phyloP scores from a whole-genome alignment of 306 rosid genomes.

The Cajanus cajan region DNA sequence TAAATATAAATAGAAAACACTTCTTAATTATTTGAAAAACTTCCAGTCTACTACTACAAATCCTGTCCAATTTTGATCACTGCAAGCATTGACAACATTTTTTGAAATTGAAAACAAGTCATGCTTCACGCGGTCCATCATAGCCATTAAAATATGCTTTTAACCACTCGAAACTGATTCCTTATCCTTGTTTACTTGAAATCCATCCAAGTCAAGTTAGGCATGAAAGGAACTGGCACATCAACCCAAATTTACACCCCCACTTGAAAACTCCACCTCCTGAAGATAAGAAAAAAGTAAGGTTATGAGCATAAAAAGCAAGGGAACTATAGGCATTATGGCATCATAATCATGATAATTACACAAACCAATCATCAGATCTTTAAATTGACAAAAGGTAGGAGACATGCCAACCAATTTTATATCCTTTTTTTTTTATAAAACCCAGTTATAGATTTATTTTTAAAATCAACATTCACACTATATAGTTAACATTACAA shows the following conservation, averaged over 20 bases:
- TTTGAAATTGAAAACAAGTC: not conserved
- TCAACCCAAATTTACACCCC: conserved; percentile 43
- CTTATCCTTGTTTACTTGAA: not conserved
- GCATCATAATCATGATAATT: conserved; percentile 1
- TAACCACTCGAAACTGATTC: not conserved
- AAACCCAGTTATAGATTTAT: not conserved
- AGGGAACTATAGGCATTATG: not conserved
- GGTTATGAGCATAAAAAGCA: not conserved
- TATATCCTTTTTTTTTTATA: not conserved
- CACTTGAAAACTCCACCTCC: conserved; percentile 50
- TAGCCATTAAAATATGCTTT: conserved; percentile 12
- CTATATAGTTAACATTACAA: not conserved
- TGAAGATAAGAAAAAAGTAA: conserved; percentile 24
- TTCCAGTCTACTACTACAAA: conserved; percentile 24
- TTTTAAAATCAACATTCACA: not conserved
- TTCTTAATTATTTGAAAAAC: not conserved
- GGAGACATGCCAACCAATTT: not conserved
- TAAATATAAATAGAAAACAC: not conserved
- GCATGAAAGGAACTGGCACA: not conserved
- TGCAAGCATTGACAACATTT: not conserved
- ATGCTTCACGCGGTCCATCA: not conserved
- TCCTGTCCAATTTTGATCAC: conserved; percentile 18
- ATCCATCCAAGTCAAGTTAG: conserved; percentile 4
- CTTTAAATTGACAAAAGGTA: not conserved
- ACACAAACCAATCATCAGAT: not conserved